Percentiles rank a stretch among this genome's conserved stretches.
Conservation (phyloP, 257 asterid genomes). For the Mitragyna speciosa region DNA sequence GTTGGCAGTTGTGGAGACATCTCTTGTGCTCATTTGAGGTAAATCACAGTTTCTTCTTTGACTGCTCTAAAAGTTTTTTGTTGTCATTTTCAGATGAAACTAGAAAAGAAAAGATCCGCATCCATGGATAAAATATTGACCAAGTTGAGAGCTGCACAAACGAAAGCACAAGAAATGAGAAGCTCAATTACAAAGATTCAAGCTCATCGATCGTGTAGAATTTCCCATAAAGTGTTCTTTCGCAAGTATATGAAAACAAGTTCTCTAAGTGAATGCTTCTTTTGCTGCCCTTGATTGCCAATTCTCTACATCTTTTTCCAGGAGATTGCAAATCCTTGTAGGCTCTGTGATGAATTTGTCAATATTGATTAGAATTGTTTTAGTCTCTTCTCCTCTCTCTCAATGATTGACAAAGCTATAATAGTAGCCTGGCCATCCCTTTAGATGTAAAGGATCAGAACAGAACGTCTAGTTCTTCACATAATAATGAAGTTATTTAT, state of each 20-base stretch:
- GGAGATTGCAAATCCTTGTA: background rate
- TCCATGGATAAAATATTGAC: slow-evolving; percentile 68
- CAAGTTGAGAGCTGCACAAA: slow-evolving; percentile 52
- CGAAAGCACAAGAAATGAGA: slow-evolving; percentile 65
- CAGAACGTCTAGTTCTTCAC: background rate
- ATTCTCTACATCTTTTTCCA: background rate
- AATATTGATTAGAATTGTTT: background rate
- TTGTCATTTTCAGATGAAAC: slow-evolving; percentile 51
- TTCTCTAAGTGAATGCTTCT: slow-evolving; percentile 41
- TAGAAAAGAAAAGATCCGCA: slow-evolving; percentile 66
- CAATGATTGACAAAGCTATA: background rate
- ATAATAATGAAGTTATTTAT: background rate
- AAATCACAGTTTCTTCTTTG: background rate
- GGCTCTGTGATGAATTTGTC: background rate
- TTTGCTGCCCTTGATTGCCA: slow-evolving; percentile 27
- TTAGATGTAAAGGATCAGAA: background rate
- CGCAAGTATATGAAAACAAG: slow-evolving; percentile 31
- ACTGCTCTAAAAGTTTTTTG: background rate
- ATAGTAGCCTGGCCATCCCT: background rate
- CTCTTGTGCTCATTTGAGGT: background rate
- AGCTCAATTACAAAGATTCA: slow-evolving; percentile 32
- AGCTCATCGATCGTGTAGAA: slow-evolving; percentile 25
- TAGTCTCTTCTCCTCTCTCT: background rate
- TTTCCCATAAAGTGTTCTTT: slow-evolving; percentile 23
- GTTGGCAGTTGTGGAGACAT: background rate